A percentile compares a stretch with the other conserved stretches of the same genome.
Conservation (phyloP, 2,329 filamentous ascomycete genomes). For the Sarocladium strictum region DNA sequence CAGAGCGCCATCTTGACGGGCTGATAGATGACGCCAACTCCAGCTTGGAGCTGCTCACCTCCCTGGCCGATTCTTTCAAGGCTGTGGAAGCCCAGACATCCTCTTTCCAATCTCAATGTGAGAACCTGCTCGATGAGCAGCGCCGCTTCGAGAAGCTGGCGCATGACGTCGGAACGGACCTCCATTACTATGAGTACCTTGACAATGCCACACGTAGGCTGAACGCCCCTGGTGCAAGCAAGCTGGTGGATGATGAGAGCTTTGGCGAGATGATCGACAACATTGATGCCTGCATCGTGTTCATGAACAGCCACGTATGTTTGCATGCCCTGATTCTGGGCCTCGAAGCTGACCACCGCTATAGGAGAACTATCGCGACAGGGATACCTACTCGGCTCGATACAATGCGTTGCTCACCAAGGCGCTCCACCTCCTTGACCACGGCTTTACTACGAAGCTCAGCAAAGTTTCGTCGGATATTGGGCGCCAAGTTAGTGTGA, state of each 20-base stretch:
- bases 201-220: conserved; percentile 85
- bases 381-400: conserved; percentile 78
- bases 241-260: conserved; percentile 74
- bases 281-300: conserved; percentile 83
- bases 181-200: conserved; percentile 92
- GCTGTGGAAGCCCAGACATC: conserved; percentile 84
- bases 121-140: conserved; percentile 79
- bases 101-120: conserved; percentile 89
- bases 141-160: conserved; percentile 71
- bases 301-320: conserved; percentile 81
- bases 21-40: conserved; percentile 72
- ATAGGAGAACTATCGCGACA: conserved; percentile 77
- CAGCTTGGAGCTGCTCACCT: conserved; percentile 69
- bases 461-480: conserved; percentile 51
- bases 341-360: background rate
- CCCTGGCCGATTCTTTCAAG: conserved; percentile 79
- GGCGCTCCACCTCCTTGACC: conserved; percentile 55
- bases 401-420: conserved; percentile 76
- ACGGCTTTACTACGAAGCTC: conserved; percentile 46
- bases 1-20: conserved; percentile 73
- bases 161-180: conserved; percentile 77
- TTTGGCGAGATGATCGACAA: conserved; percentile 86
- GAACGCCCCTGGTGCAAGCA: conserved; percentile 85
- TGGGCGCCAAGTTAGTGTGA: conserved; percentile 45
- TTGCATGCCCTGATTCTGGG: background rate